phyloP scores from a whole-genome alignment of 768 basidiomycete species.

The Boletus sp. region DNA sequence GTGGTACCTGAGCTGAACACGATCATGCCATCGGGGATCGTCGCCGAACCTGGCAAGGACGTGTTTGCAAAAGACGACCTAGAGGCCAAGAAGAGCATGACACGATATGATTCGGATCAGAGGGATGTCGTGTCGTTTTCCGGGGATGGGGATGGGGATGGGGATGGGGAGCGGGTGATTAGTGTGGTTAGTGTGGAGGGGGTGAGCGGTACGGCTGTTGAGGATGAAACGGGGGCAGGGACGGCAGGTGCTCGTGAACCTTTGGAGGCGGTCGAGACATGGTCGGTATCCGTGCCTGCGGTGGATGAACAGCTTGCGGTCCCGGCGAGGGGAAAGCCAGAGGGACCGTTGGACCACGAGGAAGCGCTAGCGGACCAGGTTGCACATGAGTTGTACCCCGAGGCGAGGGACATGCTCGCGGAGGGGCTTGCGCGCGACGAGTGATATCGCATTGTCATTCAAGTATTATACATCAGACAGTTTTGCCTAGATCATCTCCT shows the following conservation, averaged over 20 bases:
- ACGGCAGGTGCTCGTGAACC: neutral
- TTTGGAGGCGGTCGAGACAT: neutral
- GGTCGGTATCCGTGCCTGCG: conserved; percentile 10
- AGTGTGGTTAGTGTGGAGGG: conserved; percentile 27
- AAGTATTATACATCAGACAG: neutral
- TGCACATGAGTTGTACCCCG: conserved; percentile 52
- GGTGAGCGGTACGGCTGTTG: neutral
- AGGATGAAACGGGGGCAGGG: neutral
- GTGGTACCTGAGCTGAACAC: conserved; percentile 31
- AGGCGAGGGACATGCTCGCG: conserved; percentile 19
- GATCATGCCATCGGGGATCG: conserved; percentile 43
- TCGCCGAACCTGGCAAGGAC: conserved; percentile 71
- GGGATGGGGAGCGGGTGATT: conserved; percentile 31
- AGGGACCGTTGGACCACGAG: conserved; percentile 46
- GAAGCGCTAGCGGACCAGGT: conserved; percentile 49
- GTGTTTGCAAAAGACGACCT: conserved; percentile 57
- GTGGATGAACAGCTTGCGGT: neutral
- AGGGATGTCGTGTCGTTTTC: neutral
- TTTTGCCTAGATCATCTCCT: neutral
- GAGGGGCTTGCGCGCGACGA: neutral
- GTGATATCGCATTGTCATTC: neutral
- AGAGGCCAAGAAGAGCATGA: conserved; percentile 43
- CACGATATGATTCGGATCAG: conserved; percentile 5
- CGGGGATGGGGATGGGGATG: conserved; percentile 3
- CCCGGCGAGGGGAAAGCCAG: conserved; percentile 19